Evolutionary conservation across 2,329 filamentous ascomycete genomes (phyloP).

Genomic region (Paecilomyces formosus): DNA sequence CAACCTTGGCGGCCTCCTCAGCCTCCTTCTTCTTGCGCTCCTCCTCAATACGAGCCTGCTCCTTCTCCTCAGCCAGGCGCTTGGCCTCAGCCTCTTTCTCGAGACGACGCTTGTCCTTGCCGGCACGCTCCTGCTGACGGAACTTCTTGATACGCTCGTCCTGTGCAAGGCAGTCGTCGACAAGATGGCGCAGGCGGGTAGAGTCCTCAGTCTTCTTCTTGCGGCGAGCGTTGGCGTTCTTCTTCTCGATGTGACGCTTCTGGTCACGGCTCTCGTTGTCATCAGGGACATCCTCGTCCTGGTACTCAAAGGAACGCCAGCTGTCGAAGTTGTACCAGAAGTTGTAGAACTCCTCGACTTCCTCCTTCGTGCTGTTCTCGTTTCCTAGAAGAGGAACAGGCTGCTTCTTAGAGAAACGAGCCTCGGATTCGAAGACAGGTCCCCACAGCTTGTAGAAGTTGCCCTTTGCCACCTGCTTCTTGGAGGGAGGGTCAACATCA

Average conservation of each 20-base stretch:
- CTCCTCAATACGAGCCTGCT: conserved; percentile 75
- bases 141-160: conserved; percentile 98
- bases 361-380: conserved; percentile 75
- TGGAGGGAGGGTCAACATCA: conserved; percentile 82
- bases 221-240: conserved; percentile 94
- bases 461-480: conserved; percentile 79
- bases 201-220: conserved; percentile 99
- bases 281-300: conserved; percentile 96
- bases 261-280: conserved; percentile 99
- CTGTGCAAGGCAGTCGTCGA: conserved; percentile 74
- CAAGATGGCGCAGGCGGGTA: conserved; percentile 75
- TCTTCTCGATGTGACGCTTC: conserved; percentile 95
- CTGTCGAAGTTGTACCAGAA: conserved; percentile 99
- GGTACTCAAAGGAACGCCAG: conserved; percentile 96
- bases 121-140: conserved; percentile 80
- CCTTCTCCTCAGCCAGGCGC: conserved; percentile 75
- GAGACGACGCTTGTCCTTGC: conserved; percentile 90
- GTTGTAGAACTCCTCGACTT: conserved; percentile 96
- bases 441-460: conserved; percentile 96
- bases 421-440: conserved; percentile 83
- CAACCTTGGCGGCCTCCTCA: conserved; percentile 76
- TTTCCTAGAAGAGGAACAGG: conserved; percentile 83
- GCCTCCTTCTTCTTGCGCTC: conserved; percentile 73
- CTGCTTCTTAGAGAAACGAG: conserved; percentile 82
- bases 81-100: conserved; percentile 91